These are phyloP conservation scores for Prunus mume DNA, from an alignment of 306 rosid species.

Conservation along the genomic window DNA sequence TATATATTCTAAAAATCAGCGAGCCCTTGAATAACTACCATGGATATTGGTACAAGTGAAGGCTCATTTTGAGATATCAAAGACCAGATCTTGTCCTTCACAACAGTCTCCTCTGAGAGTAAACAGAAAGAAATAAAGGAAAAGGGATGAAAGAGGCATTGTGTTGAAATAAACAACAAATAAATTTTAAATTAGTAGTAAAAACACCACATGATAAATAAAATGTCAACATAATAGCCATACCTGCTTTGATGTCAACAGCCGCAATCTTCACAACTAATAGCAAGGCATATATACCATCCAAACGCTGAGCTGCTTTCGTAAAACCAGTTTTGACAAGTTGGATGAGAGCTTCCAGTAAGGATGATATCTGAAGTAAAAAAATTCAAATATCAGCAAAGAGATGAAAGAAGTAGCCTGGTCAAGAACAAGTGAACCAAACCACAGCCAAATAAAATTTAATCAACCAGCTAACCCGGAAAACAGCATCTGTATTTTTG, in stretches of 20 bases:
- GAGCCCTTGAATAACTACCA: constrained; percentile 48
- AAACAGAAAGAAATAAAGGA: constrained; percentile 1
- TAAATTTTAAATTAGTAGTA: background rate
- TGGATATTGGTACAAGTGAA: constrained; percentile 69
- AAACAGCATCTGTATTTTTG: constrained; percentile 62
- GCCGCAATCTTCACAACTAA: constrained; percentile 78
- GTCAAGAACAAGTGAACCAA: constrained; percentile 20
- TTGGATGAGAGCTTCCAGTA: constrained; percentile 75
- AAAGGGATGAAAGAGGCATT: constrained; percentile 4
- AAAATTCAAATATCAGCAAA: constrained; percentile 13
- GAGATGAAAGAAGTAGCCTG: constrained; percentile 10
- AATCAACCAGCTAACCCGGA: constrained; percentile 47
- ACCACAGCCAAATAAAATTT: constrained; percentile 20
- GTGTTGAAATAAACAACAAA: constrained; percentile 9
- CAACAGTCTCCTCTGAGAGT: constrained; percentile 62
- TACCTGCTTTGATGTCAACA: constrained; percentile 96
- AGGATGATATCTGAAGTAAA: constrained; percentile 54
- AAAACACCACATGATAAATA: background rate
- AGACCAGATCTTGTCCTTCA: constrained; percentile 90
- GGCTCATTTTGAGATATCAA: constrained; percentile 84
- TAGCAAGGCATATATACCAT: constrained; percentile 88
- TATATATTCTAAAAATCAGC: background rate
- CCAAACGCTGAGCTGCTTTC: constrained; percentile 88
- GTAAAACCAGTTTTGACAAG: constrained; percentile 96
- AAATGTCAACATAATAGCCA: constrained; percentile 3